These are phyloP conservation scores for Melastoma malabathricum DNA, from an alignment of 345 rosid species.

Conservation along the genomic window DNA sequence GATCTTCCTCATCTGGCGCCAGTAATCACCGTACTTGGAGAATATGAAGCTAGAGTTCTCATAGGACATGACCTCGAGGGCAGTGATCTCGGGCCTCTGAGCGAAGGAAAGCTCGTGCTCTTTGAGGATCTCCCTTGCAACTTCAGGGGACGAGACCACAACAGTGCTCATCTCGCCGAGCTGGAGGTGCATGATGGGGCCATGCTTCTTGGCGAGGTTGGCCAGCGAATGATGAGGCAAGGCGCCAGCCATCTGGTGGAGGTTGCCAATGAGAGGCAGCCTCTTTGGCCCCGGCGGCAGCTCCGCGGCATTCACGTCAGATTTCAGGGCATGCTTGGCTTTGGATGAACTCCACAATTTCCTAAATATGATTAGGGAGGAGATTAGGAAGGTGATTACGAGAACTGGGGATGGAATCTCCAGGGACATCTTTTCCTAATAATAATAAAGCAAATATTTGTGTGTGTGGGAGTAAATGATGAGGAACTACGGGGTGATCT, in stretches of 20 bases:
- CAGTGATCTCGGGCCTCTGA: constrained; percentile 14
- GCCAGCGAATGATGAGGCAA: constrained; percentile 20
- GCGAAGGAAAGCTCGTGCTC: constrained; percentile 19
- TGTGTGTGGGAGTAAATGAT: too few species aligned
- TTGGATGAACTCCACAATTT: background rate
- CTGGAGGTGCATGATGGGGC: constrained; percentile 23
- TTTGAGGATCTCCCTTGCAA: constrained; percentile 15
- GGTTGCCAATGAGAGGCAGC: constrained; percentile 22
- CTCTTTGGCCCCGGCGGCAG: constrained; percentile 16
- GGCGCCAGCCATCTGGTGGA: constrained; percentile 15
- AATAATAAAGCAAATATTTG: too few species aligned
- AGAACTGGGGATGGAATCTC: constrained; percentile 3
- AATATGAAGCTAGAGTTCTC: constrained; percentile 16
- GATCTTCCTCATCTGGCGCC: constrained; percentile 10
- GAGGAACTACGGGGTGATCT: too few species aligned
- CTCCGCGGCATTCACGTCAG: background rate
- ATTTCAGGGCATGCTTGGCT: background rate
- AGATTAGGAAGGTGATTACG: constrained; percentile 6
- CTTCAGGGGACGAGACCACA: constrained; percentile 17
- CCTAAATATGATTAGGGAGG: background rate
- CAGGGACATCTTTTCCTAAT: background rate
- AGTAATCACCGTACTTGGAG: constrained; percentile 8
- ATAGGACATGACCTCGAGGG: constrained; percentile 8
- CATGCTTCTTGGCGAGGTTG: constrained; percentile 14
- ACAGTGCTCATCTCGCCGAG: constrained; percentile 19